Base-by-base conservation (phyloP, 2,329 filamentous ascomycete genomes). In the Phyllosticta ampelicida region DNA sequence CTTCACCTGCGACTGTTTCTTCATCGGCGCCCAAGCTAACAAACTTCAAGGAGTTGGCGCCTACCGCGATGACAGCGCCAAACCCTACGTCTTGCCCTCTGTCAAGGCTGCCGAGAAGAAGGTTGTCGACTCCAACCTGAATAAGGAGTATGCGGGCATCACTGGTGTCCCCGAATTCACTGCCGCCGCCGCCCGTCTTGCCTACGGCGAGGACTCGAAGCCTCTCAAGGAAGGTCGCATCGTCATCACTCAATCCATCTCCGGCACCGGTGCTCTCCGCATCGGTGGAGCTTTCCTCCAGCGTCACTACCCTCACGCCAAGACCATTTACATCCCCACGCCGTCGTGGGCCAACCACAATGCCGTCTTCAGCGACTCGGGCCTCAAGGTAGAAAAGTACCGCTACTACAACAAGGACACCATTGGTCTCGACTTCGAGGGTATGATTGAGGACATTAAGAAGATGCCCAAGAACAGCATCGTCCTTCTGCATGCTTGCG, bases 331-430 rank as follows among this genome's bases (percentile, higher is more conserved):
- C 81, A 90, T 99, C 72, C 94, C 94, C 62, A 91, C 80, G 59
- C 94, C 94, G 55, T 95, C 90, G 67, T 99, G 94, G 94, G 94
- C 92, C 68, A 97, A 99, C 83, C 94, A 99, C 81, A 89, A 84
- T 72, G 91, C 92, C 63, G 89, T 99, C 74, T 97, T 99, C 85
- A 86, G 83, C 77, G 91, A 97, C 76, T 87, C 89, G 29, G 90
- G 91, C 60, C 83, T 99, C 64, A 82, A 89, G 76, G 90, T 97
- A 62, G 85, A 91, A 78, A 90, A 91, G 78, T 99, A 99, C 83
- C 83, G 89, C 68, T 99, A 99, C 85, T 99, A 97, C 81, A 89
- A 97, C 85, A 95, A 95, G 82, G 86, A 96, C 73, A 97, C 92
- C 70, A 97, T 96, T 72, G 91, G 91, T 59, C 86, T 99, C 64